phyloP scores from a whole-genome alignment of 371 early-diverging fungal species.

The Coemansia sp. region DNA sequence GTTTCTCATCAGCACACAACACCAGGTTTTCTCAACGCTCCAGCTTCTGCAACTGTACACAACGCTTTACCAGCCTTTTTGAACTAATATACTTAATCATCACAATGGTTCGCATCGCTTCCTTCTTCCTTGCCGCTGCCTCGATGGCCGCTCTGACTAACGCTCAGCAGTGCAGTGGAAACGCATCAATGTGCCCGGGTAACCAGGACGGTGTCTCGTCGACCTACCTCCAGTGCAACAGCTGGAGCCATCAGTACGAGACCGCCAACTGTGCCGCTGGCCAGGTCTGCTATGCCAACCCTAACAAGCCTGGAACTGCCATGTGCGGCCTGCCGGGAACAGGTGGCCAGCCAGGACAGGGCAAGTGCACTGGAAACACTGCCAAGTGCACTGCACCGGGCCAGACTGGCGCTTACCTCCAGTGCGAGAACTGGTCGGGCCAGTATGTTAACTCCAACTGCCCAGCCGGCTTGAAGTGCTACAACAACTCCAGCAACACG shows the following conservation, averaged over 20 bases:
- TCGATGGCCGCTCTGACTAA: slow-evolving; percentile 22
- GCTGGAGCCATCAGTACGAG: slow-evolving; percentile 27
- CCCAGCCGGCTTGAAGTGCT: slow-evolving; percentile 49
- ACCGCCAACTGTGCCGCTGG: slow-evolving; percentile 29
- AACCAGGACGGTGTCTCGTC: slow-evolving; percentile 45
- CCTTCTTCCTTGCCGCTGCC: slow-evolving; percentile 30
- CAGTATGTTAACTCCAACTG: slow-evolving; percentile 41
- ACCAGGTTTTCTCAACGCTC: not conserved
- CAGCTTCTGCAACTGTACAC: not conserved
- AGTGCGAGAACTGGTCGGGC: slow-evolving; percentile 51
- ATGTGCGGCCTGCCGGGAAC: slow-evolving; percentile 51
- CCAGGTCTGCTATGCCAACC: slow-evolving; percentile 52
- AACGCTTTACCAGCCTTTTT: not conserved
- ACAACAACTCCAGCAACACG: slow-evolving; percentile 38
- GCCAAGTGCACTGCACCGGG: slow-evolving; percentile 45
- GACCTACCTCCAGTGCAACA: slow-evolving; percentile 51
- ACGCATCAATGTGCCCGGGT: slow-evolving; percentile 45
- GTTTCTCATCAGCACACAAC: slow-evolving; percentile 5
- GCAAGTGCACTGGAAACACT: slow-evolving; percentile 44
- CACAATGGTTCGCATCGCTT: slow-evolving; percentile 46
- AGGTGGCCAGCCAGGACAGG: slow-evolving; percentile 35
- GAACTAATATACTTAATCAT: not conserved
- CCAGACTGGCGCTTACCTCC: slow-evolving; percentile 36
- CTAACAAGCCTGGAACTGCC: slow-evolving; percentile 42
- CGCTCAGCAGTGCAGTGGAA: slow-evolving; percentile 38